Percentiles rank a stretch among this genome's conserved stretches.
These are phyloP conservation scores for Strobilomyces confusus DNA, from an alignment of 768 basidiomycete genomes.

Conservation along the genomic window DNA sequence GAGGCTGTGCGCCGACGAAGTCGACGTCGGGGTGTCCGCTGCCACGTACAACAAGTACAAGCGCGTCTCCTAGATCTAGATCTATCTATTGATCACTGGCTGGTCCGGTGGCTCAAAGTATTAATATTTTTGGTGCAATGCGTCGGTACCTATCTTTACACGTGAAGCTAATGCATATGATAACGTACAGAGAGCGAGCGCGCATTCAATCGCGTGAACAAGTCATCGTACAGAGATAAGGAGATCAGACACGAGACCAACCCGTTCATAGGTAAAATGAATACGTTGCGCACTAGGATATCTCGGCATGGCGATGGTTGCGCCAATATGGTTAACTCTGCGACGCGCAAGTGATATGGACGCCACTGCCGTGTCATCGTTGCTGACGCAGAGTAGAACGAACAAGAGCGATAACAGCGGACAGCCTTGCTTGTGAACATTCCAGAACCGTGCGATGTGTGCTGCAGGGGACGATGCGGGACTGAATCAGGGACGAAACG, in stretches of 20 bases:
- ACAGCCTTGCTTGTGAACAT: conserved; percentile 1
- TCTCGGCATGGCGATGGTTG: conserved; percentile 11
- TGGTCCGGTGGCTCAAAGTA: conserved; percentile 3
- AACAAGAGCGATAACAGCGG: conserved; percentile 4
- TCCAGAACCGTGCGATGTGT: conserved; percentile 8
- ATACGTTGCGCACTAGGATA: conserved; percentile 19
- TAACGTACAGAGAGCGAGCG: conserved; percentile 5
- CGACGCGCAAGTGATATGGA: conserved; percentile 8
- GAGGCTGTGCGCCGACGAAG: conserved; percentile 21
- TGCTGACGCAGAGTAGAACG: background rate
- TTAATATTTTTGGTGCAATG: background rate
- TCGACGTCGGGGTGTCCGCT: conserved; percentile 29
- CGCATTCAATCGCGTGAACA: background rate
- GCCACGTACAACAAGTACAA: conserved; percentile 32
- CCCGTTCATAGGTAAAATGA: conserved; percentile 9
- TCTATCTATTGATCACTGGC: background rate
- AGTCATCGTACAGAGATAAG: conserved; percentile 5
- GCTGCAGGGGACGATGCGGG: background rate
- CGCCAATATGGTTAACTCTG: conserved; percentile 6
- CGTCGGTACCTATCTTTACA: conserved; percentile 18
- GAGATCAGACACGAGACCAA: conserved; percentile 3
- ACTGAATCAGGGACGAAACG: conserved; percentile 1
- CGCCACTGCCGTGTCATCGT: conserved; percentile 9
- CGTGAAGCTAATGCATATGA: conserved; percentile 16
- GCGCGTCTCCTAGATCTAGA: conserved; percentile 21